Base-by-base conservation (phyloP, 257 asterid genomes). In the Gardenia jasminoides region DNA sequence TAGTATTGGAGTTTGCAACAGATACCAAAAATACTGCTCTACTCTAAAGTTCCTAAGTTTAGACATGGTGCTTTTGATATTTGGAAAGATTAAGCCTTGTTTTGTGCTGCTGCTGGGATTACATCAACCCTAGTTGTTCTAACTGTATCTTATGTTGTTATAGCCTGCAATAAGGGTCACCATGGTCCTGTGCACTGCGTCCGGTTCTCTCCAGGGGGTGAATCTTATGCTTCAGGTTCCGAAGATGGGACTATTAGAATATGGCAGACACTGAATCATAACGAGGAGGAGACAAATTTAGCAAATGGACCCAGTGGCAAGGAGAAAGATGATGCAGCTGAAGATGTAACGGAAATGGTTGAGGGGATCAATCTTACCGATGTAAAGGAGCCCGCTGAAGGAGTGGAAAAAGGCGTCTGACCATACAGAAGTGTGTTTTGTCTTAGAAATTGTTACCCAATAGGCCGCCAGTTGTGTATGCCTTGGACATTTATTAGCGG, bases 141-240 rank as follows among this genome's bases (percentile, higher is more conserved):
- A 79, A 43, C 41, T 9, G n/a, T 50, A 0, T 76, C 65, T 31
- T 6, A n/a, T 48, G 58, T 68, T 52, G 10, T 73, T 16, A n/a
- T 79, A 95, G 99, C 97, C 67, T 95, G 98, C 91, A 95, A 96
- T 88, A 96, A 96, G 89, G 99, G 99, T 67, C 98, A 96, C 85
- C 98, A 96, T 41, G 99, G 99, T 79, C 99, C 99, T 0, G 97
- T 96, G 52, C 99, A 96, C 80, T 96, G 97, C 56, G 89, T 93
- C 62, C 97, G 99, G 76, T 93, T 93, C 87, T 89, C 99, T 44
- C 99, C 98, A 0, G 96, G 94, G 36, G 99, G 99, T 33, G 98
- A 92, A 77, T 92, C 99, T 36, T 96, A 91, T 73, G 87, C 97
- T 33, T 96, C 99, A 39, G 99, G 99, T 44, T 96, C 99, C 44